These are phyloP conservation scores for Lachnellula occidentalis DNA, from an alignment of 2,329 filamentous ascomycete species.

Conservation along the genomic window DNA sequence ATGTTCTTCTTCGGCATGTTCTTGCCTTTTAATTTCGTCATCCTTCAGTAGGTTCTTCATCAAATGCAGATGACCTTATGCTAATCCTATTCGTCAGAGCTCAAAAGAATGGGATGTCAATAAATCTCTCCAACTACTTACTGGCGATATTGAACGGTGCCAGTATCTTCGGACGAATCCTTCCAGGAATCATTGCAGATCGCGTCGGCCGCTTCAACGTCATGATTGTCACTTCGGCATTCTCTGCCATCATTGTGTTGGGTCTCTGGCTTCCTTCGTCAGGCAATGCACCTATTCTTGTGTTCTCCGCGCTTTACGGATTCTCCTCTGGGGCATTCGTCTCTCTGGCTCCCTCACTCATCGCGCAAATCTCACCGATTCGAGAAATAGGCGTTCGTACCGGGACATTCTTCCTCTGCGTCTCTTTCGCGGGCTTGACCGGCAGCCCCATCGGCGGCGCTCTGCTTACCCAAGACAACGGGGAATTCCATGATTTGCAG, in stretches of 20 bases:
- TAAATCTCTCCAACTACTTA: slow-evolving; percentile 44
- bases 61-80: slow-evolving; percentile 3
- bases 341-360: slow-evolving; percentile 54
- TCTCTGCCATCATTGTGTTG: slow-evolving; percentile 43
- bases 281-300: slow-evolving; percentile 52
- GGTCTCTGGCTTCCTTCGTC: slow-evolving; percentile 49
- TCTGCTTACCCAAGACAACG: slow-evolving; percentile 46
- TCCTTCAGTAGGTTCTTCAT: slow-evolving; percentile 26
- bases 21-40: slow-evolving; percentile 45
- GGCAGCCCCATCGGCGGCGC: slow-evolving; percentile 64
- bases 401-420: slow-evolving; percentile 57
- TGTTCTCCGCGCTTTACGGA: slow-evolving; percentile 63
- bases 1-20: slow-evolving; percentile 48
- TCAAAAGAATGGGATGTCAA: slow-evolving; percentile 41
- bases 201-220: slow-evolving; percentile 49
- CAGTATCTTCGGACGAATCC: slow-evolving; percentile 49
- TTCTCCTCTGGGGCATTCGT: slow-evolving; percentile 64
- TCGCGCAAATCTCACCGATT: slow-evolving; percentile 67
- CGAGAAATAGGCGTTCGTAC: slow-evolving; percentile 63
- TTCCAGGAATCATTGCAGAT: slow-evolving; percentile 50
- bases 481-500: slow-evolving; percentile 47
- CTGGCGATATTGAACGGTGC: slow-evolving; percentile 48
- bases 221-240: slow-evolving; percentile 42
- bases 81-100: slow-evolving; percentile 34
- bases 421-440: slow-evolving; percentile 59